Conservation (phyloP, 441 rosid species). For the Erodium moschatum region DNA sequence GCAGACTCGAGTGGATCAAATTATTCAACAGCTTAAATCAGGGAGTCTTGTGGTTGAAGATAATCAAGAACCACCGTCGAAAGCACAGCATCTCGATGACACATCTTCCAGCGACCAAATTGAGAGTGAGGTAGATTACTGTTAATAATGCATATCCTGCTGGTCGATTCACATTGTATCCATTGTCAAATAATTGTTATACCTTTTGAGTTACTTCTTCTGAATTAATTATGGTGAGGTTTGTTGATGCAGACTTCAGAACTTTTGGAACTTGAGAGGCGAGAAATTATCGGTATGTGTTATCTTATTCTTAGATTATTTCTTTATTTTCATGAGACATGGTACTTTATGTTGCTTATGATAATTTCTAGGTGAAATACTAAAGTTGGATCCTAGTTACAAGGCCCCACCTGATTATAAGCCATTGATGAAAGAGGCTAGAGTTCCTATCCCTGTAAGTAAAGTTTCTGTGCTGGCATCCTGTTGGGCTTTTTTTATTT, state of each 20-base stretch:
- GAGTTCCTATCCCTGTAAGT: constrained; percentile 67
- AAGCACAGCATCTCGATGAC: constrained; percentile 28
- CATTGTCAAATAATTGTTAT: constrained; percentile 9
- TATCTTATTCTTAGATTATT: neutral
- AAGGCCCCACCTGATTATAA: constrained; percentile 75
- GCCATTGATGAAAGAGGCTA: constrained; percentile 70
- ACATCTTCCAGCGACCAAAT: constrained; percentile 25
- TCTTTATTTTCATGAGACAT: constrained; percentile 2
- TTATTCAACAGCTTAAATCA: constrained; percentile 46
- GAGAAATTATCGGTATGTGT: constrained; percentile 63
- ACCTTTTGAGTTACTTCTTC: neutral
- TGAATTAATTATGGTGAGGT: constrained; percentile 12
- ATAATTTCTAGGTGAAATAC: constrained; percentile 58
- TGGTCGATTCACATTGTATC: constrained; percentile 12
- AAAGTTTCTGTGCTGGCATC: constrained; percentile 14
- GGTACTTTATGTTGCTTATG: constrained; percentile 15
- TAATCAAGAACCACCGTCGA: constrained; percentile 23
- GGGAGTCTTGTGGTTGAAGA: constrained; percentile 39
- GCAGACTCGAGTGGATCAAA: constrained; percentile 91
- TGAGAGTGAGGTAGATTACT: constrained; percentile 31
- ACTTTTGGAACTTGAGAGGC: constrained; percentile 61
- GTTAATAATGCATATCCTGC: constrained; percentile 8
- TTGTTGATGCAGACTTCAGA: constrained; percentile 43
- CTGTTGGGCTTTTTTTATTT: constrained; percentile 11
- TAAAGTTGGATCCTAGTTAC: constrained; percentile 68